Percentiles rank a stretch among this genome's conserved stretches.
These are phyloP conservation scores for Monosporascus sp. DNA, from an alignment of 2,329 filamentous ascomycete genomes.

Conservation along the genomic window DNA sequence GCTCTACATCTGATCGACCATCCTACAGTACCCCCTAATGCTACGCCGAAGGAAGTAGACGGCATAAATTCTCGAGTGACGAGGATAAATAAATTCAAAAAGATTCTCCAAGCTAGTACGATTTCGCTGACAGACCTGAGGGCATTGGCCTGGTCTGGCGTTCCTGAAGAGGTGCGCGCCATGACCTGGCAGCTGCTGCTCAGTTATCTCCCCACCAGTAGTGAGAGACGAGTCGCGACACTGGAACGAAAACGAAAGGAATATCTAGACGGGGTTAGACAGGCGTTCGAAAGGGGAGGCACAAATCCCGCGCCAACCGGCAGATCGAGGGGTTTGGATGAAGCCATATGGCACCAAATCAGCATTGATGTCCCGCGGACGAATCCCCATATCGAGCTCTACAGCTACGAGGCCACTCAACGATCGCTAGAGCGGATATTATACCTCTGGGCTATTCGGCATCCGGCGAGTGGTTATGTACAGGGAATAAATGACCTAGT, in stretches of 20 bases:
- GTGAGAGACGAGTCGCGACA: conserved; percentile 82
- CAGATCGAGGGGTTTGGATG: conserved; percentile 69
- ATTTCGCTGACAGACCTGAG: conserved; percentile 82
- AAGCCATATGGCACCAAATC: conserved; percentile 99
- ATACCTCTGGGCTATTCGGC: conserved; percentile 95
- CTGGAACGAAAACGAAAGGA: conserved; percentile 94
- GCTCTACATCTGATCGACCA: conserved; percentile 92
- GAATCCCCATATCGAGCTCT: conserved; percentile 91
- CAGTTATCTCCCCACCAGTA: conserved; percentile 94
- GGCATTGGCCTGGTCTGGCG: conserved; percentile 84
- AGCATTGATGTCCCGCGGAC: conserved; percentile 96
- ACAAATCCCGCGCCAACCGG: conserved; percentile 34
- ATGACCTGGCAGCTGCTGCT: conserved; percentile 99
- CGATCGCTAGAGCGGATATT: conserved; percentile 88
- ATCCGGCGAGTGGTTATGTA: conserved; percentile 95
- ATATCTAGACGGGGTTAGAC: conserved; percentile 85
- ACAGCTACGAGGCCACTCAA: conserved; percentile 94
- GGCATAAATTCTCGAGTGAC: conserved; percentile 81
- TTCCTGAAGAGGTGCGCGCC: conserved; percentile 90
- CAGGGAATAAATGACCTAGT: conserved; percentile 98
- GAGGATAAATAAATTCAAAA: conserved; percentile 98
- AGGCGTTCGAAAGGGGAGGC: conserved; percentile 64
- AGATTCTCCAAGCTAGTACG: conserved; percentile 84
- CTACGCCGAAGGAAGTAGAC: conserved; percentile 77
- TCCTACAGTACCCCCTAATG: conserved; percentile 65